Conservation (phyloP, 139 green algal species). For the Haematococcus sp. region DNA sequence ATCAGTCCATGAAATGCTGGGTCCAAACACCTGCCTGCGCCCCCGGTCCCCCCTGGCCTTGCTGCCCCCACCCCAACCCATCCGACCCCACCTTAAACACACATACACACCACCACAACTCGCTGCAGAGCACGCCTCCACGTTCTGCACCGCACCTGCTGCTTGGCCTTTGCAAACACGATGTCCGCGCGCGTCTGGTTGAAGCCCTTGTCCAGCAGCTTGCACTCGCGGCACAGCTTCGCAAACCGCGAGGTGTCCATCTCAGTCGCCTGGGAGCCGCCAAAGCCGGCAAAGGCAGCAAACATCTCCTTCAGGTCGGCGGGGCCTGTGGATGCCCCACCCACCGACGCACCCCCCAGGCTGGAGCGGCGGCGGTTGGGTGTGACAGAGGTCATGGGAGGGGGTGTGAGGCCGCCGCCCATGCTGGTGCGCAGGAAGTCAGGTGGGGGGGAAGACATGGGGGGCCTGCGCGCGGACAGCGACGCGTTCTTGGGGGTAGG, state of each 20-base stretch:
- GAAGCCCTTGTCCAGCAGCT: slow-evolving; percentile 40
- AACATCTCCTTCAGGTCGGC: slow-evolving; percentile 36
- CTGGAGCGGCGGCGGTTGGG: background rate
- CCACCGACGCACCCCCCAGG: background rate
- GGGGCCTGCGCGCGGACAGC: background rate
- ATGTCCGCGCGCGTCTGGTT: slow-evolving; percentile 57
- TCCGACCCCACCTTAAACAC: too few relatives aligned
- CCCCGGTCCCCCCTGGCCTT: background rate
- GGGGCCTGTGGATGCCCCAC: background rate
- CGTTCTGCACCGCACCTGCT: slow-evolving; percentile 23
- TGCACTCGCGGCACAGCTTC: slow-evolving; percentile 65
- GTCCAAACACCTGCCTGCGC: background rate
- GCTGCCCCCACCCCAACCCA: too few relatives aligned
- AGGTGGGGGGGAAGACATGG: background rate
- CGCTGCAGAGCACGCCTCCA: background rate
- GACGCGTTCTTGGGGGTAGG: background rate
- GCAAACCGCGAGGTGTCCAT: slow-evolving; percentile 55
- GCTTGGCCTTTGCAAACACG: slow-evolving; percentile 59
- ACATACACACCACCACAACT: background rate
- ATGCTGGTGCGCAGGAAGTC: slow-evolving; percentile 1
- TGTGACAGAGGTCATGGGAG: background rate
- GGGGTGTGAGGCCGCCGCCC: background rate
- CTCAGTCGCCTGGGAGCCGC: slow-evolving; percentile 1
- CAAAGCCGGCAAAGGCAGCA: slow-evolving; percentile 37
- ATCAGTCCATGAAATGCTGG: background rate